phyloP scores from a whole-genome alignment of 805 yeast species.

The Debaryomyces hansenii region DNA sequence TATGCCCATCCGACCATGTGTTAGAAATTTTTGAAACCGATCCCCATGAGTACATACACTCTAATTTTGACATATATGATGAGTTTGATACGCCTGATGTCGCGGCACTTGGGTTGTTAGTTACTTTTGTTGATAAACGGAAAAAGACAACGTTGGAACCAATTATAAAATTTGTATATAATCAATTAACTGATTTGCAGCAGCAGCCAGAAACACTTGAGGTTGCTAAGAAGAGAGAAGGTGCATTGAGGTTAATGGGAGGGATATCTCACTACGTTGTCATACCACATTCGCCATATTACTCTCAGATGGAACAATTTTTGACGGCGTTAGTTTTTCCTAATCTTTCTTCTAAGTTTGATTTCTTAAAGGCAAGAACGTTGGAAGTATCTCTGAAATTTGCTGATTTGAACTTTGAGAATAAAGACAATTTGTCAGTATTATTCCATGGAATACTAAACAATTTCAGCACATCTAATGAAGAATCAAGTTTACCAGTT shows the following conservation, averaged over 20 bases:
- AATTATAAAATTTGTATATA: constrained; percentile 59
- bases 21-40: constrained; percentile 80
- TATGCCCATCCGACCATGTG: constrained; percentile 67
- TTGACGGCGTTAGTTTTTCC: constrained; percentile 68
- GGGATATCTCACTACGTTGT: constrained; percentile 62
- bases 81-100: constrained; percentile 65
- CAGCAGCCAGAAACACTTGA: constrained; percentile 42
- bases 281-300: constrained; percentile 55
- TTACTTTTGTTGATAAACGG: constrained; percentile 70
- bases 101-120: constrained; percentile 74
- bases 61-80: constrained; percentile 58
- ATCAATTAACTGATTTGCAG: constrained; percentile 34
- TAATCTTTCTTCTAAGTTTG: constrained; percentile 57
- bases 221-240: constrained; percentile 66
- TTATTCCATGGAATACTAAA: constrained; percentile 36
- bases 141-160: constrained; percentile 59
- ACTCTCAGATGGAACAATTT: constrained; percentile 66
- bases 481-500: constrained; percentile 57
- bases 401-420: constrained; percentile 55
- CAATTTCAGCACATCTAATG: constrained; percentile 22
- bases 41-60: constrained; percentile 84
- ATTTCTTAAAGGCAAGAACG: constrained; percentile 75
- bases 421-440: constrained; percentile 18
- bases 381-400: constrained; percentile 66
- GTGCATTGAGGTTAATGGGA: constrained; percentile 77